Evolutionary conservation across 2,329 filamentous ascomycete genomes (phyloP).

Genomic region (Cordyceps fumosorosea): DNA sequence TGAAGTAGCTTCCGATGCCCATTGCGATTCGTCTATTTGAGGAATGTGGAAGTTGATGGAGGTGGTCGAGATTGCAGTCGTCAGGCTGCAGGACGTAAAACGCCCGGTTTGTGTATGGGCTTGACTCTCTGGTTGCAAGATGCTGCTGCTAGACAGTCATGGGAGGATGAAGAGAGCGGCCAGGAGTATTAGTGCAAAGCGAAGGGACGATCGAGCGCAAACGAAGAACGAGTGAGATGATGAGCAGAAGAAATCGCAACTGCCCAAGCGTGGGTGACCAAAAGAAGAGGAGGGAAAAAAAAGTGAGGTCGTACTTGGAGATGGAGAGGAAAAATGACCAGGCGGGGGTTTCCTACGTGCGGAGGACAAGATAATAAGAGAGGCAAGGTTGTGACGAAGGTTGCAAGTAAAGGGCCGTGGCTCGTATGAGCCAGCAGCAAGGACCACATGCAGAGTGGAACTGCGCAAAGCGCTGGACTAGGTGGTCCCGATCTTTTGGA

Average conservation of each 20-base stretch:
- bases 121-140: neutral
- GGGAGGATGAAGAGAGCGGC: neutral
- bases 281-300: neutral
- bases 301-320: neutral
- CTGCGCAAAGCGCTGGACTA: neutral
- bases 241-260: neutral
- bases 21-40: conserved; percentile 32
- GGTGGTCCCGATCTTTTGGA: neutral
- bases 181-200: neutral
- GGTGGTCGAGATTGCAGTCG: neutral
- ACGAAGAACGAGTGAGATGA: neutral
- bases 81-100: conserved; percentile 5
- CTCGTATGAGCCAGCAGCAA: neutral
- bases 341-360: neutral
- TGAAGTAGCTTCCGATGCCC: conserved; percentile 59
- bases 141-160: neutral
- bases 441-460: neutral
- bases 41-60: neutral
- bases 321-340: neutral
- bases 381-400: neutral
- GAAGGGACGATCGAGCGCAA: neutral
- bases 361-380: conserved; percentile 4
- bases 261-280: neutral
- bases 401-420: neutral
- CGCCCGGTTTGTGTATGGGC: neutral